Percentiles rank a stretch among this genome's conserved stretches.
These are phyloP conservation scores for Penicillium tannophilum DNA, from an alignment of 495 filamentous ascomycete genomes.

Conservation along the genomic window DNA sequence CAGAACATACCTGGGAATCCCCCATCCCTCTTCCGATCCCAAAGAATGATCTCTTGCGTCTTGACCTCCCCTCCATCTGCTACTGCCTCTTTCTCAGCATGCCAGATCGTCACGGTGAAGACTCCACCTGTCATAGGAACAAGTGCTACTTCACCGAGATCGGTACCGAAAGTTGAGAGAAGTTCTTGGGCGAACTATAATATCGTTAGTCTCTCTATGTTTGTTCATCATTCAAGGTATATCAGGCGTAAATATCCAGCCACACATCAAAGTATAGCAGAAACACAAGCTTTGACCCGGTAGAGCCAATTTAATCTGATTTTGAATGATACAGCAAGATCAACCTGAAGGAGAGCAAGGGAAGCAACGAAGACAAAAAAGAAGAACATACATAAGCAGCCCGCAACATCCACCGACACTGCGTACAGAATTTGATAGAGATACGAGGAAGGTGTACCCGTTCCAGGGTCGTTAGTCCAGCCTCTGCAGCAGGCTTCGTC, in stretches of 20 bases:
- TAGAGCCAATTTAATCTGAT: too few species aligned
- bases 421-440: constrained; percentile 78
- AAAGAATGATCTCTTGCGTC: constrained; percentile 59
- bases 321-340: too few species aligned
- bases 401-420: constrained; percentile 90
- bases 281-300: too few species aligned
- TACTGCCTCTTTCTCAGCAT: constrained; percentile 20
- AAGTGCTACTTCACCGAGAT: constrained; percentile 88
- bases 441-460: constrained; percentile 59
- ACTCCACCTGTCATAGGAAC: constrained; percentile 82
- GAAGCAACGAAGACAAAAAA: too few species aligned
- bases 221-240: background rate
- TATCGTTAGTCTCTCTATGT: background rate
- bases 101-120: constrained; percentile 71
- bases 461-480: constrained; percentile 16
- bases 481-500: constrained; percentile 9
- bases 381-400: constrained; percentile 70
- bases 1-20: constrained; percentile 79
- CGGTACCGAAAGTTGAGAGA: constrained; percentile 87
- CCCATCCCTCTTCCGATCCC: constrained; percentile 86
- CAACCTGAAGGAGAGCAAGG: too few species aligned
- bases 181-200: constrained; percentile 91
- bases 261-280: background rate
- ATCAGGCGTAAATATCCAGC: background rate
- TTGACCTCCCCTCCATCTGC: constrained; percentile 9